Evolutionary conservation across 768 basidiomycete genomes (phyloP), one percentile per base, ranked within the genome.

Genomic region (Lactarius quietus): DNA sequence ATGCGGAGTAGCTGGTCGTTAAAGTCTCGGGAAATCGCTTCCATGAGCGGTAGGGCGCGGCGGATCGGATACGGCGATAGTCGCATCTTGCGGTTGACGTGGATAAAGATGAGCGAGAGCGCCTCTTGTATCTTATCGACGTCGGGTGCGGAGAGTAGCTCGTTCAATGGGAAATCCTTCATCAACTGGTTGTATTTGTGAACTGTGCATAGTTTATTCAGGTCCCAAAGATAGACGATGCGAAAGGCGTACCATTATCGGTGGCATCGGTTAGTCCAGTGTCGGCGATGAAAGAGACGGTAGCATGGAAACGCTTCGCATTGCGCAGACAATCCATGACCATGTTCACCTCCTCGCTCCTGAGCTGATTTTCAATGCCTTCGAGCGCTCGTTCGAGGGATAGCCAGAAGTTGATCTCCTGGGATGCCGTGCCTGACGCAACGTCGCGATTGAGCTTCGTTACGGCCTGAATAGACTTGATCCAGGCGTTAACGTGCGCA

Each of bases 391-490:
- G 82, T 74, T 99, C 97, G 75, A 99, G 82, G 74, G 89, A 92
- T 28, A 98, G 80, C 97, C 97, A 98, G 72, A 99, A 98, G 76
- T 98, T 98, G 80, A 99, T 95, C 75, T 98, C 97, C 73, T 99
- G 97, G 0, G 93, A 95, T 2, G 97, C 96, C 0, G 96, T 98
- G 2, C 96, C 96, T 6, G 92, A 92, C 0, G 88, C 82, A 36
- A 98, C 96, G 71, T 98, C 96, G 28, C 97, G 82, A 2, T 86
- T 88, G n/a, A 99, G 85, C 74, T 96, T 97, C 7, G 97, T 98
- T 58, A 98, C 95, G 0, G 90, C 85, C 75, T 98, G 97, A 62
- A 98, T 96, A 35, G 94, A 89, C 77, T 97, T 97, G 79, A 98
- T 97, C 97, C 97, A 99, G 17, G 87, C 82, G 74, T 98, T 98